Evolutionary conservation across 148 eudicot species (phyloP), one percentile per base, ranked within the genome.

Genomic region (Camellia japonica): DNA sequence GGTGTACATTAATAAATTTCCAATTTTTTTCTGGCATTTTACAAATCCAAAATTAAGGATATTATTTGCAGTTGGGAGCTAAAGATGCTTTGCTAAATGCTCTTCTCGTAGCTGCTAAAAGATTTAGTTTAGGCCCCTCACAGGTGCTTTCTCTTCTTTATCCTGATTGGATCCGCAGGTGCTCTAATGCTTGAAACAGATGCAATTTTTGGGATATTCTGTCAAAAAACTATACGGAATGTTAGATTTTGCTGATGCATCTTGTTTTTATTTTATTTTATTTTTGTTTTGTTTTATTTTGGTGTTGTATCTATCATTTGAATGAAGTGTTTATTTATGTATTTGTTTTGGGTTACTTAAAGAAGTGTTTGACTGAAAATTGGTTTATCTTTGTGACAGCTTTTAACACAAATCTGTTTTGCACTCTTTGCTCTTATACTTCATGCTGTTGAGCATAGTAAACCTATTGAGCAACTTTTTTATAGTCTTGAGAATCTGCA

Each of bases 341-440:
- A 52, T 59, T 80, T 60, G 11, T 75, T 38, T 11, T 72, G 56
- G 59, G 47, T 59, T 19, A 4, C 78, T 46, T 23, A 47, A 51
- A 49, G 1, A 11, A 20, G 20, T 23, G 30, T 56, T 66, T 74
- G 71, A 60, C 69, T 83, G 74, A 83, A 49, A 68, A 60, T 54
- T 43, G 58, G 70, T 78, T 77, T 63, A 71, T 80, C 20, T 69
- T 79, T 58, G 43, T 88, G 79, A 88, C 98, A 95, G 98, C 91
- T 95, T 77, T 90, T 95, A 82, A 95, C 98, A 67, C 98, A 95
- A 88, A 93, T 95, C 52, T 95, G 98, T 86, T 91, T 95, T 78
- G 94, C 98, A 51, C 90, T 95, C 78, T 88, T 97, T 81, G 90
- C 93, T 41, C 98, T 95, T 77, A 65, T 90, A 77, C 94, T 95